Percentiles rank a stretch among this genome's conserved stretches.
phyloP scores from a whole-genome alignment of 2,329 filamentous ascomycete species.

The Gliomastix tumulicola region DNA sequence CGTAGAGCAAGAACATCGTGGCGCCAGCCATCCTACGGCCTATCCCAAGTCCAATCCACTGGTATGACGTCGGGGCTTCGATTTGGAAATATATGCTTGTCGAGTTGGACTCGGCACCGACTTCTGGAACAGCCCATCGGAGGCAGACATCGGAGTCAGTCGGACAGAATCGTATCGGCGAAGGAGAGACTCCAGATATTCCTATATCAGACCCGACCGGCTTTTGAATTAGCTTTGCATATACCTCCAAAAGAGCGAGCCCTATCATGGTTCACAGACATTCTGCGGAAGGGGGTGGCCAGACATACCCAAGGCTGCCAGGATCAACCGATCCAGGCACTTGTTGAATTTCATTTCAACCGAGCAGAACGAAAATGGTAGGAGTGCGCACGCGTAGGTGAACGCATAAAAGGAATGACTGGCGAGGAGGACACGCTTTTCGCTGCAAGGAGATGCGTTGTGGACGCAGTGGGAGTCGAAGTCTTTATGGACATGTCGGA shows the following conservation, averaged over 20 bases:
- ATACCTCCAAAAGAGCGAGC: too few relatives aligned
- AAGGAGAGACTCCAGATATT: neutral
- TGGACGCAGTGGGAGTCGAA: neutral
- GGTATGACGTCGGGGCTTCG: slow-evolving; percentile 41
- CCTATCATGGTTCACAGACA: too few relatives aligned
- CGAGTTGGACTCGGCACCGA: slow-evolving; percentile 35
- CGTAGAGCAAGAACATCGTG: slow-evolving; percentile 58
- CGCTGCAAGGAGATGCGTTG: neutral
- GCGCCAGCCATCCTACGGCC: slow-evolving; percentile 47
- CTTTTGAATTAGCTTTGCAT: neutral
- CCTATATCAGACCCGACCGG: neutral
- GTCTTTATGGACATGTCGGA: neutral
- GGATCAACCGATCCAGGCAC: neutral
- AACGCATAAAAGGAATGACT: neutral
- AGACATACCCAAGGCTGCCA: neutral
- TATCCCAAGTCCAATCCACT: slow-evolving; percentile 55
- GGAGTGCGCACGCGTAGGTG: neutral
- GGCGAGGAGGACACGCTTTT: neutral
- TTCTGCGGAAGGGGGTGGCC: neutral
- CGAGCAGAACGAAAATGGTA: neutral
- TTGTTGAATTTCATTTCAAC: neutral
- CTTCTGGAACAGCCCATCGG: slow-evolving; percentile 45
- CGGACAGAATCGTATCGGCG: neutral
- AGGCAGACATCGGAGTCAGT: slow-evolving; percentile 37
- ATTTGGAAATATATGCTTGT: slow-evolving; percentile 58